Base-by-base conservation (phyloP, 345 rosid genomes). In the Raphanus raphanistrum region DNA sequence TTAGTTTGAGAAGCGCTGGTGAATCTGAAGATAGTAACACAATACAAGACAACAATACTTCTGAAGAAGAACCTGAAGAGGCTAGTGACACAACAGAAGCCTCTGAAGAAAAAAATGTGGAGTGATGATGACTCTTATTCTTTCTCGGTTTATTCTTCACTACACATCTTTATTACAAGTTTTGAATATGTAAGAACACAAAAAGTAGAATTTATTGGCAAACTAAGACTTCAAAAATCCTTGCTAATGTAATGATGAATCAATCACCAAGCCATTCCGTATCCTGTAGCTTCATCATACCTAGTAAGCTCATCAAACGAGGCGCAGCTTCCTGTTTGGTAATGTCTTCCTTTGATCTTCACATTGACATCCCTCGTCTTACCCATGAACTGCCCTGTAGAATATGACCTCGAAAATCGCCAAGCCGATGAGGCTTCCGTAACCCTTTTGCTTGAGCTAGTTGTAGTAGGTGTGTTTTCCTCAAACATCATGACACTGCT, bases 311-410 rank as follows among this genome's bases (percentile, higher is more conserved):
- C 90, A 11, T 86, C 93, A 10, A 92, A 92, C 0, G 84, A 9
- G 17, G 82, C 85, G 69, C 93, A 87, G 83, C 97, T 88, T 68
- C 79, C 83, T 10, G 88, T 73, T 16, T 80, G 76, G 55, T 82
- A 82, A 74, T 86, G 93, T 21, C 66, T 60, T 54, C 86, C 77
- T 58, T 76, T 88, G 11, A 80, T 70, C 71, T 65, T 88, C 68
- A 86, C 82, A 32, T 32, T 69, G 7, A 64, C 63, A 71, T 88
- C 73, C 0, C 71, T 69, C 2, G 63, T 60, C 71, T 73, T 77
- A 25, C 31, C 59, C 63, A 87, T 73, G 12, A 90, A 94, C 65
- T 94, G 97, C 13, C 98, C 97, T 0, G 97, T 94, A 1, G 98
- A 85, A 72, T 89, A 85, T 1, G 91, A 88, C 84, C 97, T 83